Evolutionary conservation across 1,284 basidiomycete species (phyloP).

Genomic region (Naganishia sp.): DNA sequence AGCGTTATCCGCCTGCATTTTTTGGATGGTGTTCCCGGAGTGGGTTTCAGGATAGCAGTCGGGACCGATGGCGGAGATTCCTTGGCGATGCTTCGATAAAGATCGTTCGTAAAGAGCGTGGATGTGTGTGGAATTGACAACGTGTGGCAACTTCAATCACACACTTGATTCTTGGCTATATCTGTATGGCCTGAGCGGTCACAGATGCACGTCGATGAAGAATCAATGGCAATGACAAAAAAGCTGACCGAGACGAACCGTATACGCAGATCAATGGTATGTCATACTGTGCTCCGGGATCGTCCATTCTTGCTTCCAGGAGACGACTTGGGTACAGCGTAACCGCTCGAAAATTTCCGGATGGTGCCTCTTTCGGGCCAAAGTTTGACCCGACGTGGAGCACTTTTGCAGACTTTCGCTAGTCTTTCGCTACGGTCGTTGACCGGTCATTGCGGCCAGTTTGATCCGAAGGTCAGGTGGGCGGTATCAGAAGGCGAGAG

Average conservation of each 20-base stretch:
- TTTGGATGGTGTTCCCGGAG: neutral
- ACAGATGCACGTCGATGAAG: too few species aligned
- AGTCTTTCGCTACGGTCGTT: neutral
- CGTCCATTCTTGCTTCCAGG: too few species aligned
- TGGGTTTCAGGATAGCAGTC: neutral
- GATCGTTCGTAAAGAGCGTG: too few species aligned
- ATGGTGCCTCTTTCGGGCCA: neutral
- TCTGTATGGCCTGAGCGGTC: too few species aligned
- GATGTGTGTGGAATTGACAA: too few species aligned
- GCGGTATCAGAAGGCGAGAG: neutral
- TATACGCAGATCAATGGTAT: neutral
- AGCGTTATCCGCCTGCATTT: constrained; percentile 26
- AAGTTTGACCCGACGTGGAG: neutral
- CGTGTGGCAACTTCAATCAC: too few species aligned
- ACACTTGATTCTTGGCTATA: too few species aligned
- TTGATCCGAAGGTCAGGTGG: neutral
- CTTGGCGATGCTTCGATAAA: too few species aligned
- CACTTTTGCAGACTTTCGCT: neutral
- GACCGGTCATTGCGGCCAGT: neutral
- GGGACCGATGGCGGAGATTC: too few species aligned
- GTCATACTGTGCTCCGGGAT: neutral
- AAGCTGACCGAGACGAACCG: neutral
- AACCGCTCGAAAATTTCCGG: constrained; percentile 11
- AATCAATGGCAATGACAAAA: too few species aligned
- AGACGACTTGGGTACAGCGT: neutral